phyloP scores from a whole-genome alignment of 805 yeast genomes.

The Ogataea allantospora region DNA sequence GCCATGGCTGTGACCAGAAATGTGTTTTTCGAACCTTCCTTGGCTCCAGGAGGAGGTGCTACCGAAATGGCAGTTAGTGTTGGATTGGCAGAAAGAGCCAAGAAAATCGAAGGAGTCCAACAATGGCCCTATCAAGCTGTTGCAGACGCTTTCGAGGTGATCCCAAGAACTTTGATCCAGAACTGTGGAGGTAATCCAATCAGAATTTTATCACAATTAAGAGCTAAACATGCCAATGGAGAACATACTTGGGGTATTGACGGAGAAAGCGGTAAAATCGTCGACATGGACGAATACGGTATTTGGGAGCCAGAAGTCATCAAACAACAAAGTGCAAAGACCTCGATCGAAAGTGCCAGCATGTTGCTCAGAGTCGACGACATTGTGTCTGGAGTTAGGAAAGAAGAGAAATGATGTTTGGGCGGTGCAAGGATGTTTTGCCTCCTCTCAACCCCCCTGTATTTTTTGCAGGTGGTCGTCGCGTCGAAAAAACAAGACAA shows the following conservation, averaged over 20 bases:
- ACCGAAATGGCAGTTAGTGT: slow-evolving; percentile 98
- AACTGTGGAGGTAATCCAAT: slow-evolving; percentile 98
- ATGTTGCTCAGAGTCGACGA: slow-evolving; percentile 94
- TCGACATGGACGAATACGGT: slow-evolving; percentile 93
- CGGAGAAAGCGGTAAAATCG: slow-evolving; percentile 92
- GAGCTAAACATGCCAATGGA: slow-evolving; percentile 97
- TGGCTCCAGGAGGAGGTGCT: slow-evolving; percentile 99
- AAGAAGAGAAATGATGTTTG: slow-evolving; percentile 15
- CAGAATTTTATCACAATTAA: slow-evolving; percentile 79
- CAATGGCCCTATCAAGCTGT: slow-evolving; percentile 99
- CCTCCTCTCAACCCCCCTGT: neutral
- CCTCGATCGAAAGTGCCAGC: slow-evolving; percentile 98
- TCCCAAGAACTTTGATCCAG: slow-evolving; percentile 95
- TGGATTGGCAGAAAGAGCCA: slow-evolving; percentile 83
- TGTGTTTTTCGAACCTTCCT: slow-evolving; percentile 89
- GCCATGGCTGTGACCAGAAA: slow-evolving; percentile 98
- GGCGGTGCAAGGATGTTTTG: slow-evolving; percentile 7
- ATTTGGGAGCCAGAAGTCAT: slow-evolving; percentile 99
- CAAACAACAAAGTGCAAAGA: slow-evolving; percentile 93
- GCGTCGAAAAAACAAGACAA: slow-evolving; percentile 5
- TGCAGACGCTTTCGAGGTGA: slow-evolving; percentile 97
- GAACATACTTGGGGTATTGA: slow-evolving; percentile 84
- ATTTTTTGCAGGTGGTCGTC: neutral
- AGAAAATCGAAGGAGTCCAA: slow-evolving; percentile 87
- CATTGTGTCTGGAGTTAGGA: slow-evolving; percentile 91